Conservation (phyloP, 1,284 basidiomycete species). For the Wallemia mellicola region DNA sequence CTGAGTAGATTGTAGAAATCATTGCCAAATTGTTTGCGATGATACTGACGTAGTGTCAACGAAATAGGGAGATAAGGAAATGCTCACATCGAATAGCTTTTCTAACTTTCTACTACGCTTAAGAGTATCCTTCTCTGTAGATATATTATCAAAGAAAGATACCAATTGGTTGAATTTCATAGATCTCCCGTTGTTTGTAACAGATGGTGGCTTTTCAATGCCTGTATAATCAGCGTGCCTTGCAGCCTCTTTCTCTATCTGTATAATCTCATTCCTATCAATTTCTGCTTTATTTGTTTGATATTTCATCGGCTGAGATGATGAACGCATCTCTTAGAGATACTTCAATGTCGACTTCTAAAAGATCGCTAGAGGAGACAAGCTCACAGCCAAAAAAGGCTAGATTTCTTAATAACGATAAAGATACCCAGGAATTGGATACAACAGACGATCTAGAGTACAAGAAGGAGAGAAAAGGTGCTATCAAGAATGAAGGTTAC, state of each 20-base stretch:
- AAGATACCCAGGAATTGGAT: not conserved
- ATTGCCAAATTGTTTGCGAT: not conserved
- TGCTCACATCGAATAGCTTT: not conserved
- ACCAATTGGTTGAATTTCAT: not conserved
- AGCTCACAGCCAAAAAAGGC: not conserved
- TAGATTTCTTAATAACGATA: not conserved
- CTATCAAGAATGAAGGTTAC: conserved; percentile 56
- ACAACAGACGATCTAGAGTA: not conserved
- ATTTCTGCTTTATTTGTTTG: not conserved
- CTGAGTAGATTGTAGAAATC: conserved; percentile 1
- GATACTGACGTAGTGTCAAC: not conserved
- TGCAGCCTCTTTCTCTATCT: not conserved
- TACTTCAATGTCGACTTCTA: not conserved
- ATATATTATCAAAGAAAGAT: not conserved
- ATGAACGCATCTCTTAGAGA: no score
- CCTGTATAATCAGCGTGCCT: not conserved
- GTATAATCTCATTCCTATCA: not conserved
- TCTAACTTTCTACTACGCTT: not conserved
- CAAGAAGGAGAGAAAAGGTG: conserved; percentile 8
- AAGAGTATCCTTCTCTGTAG: not conserved
- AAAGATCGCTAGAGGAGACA: not conserved
- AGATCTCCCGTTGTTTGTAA: not conserved
- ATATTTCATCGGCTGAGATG: not conserved
- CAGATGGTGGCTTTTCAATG: not conserved
- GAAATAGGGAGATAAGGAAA: not conserved